Evolutionary conservation across 176 grass and related monocot species (phyloP).

Genomic region (Thalia dealbata): DNA sequence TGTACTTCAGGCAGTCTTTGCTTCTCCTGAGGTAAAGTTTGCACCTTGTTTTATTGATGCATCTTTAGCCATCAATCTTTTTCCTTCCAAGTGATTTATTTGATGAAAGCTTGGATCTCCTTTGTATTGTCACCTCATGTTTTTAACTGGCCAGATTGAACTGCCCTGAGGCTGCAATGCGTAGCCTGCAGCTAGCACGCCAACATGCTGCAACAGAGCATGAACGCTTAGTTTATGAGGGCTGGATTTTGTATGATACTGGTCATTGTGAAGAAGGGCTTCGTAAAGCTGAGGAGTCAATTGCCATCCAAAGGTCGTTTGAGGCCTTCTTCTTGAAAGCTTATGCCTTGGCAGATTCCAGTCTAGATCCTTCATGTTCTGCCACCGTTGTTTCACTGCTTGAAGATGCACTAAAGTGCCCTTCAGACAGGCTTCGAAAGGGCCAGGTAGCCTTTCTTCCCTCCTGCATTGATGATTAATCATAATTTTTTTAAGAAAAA

Average conservation of each 20-base stretch:
- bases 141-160: slow-evolving; percentile 40
- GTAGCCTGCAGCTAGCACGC: slow-evolving; percentile 71
- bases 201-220: slow-evolving; percentile 60
- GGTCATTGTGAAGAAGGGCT: slow-evolving; percentile 82
- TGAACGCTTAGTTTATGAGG: slow-evolving; percentile 75
- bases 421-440: slow-evolving; percentile 85
- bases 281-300: slow-evolving; percentile 74
- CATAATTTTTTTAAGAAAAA: background rate
- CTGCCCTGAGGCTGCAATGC: slow-evolving; percentile 83
- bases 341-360: slow-evolving; percentile 78
- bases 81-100: background rate
- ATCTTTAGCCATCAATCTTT: background rate
- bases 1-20: slow-evolving; percentile 97
- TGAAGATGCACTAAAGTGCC: slow-evolving; percentile 77
- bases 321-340: slow-evolving; percentile 96
- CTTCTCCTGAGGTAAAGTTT: slow-evolving; percentile 83
- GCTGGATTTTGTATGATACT: slow-evolving; percentile 94
- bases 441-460: slow-evolving; percentile 42
- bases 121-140: background rate
- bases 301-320: slow-evolving; percentile 78
- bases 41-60: background rate
- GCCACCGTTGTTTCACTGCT: slow-evolving; percentile 71
- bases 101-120: background rate
- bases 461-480: background rate
- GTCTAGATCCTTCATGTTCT: slow-evolving; percentile 59